Percentiles rank a stretch among this genome's conserved stretches.
Evolutionary conservation across 495 filamentous ascomycete genomes (phyloP).

Genomic region (Aspergillus heteromorphus): DNA sequence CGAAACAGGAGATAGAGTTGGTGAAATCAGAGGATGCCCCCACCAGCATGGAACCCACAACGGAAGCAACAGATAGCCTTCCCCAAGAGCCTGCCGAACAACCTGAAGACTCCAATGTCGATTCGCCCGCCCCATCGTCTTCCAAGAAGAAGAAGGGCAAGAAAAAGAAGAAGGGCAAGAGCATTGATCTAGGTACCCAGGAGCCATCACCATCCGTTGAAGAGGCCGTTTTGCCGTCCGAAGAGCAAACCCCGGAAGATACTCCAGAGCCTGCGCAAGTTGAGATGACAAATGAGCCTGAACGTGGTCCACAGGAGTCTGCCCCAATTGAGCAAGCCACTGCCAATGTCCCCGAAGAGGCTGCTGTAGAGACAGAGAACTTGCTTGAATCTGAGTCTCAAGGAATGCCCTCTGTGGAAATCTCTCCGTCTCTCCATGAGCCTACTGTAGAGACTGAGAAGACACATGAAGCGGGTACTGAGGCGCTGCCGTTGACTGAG

Average conservation of each 20-base stretch:
- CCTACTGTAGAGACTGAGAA: not conserved
- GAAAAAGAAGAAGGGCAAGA: slow-evolving; percentile 31
- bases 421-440: not conserved
- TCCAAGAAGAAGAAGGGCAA: slow-evolving; percentile 32
- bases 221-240: not conserved
- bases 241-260: not conserved
- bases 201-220: slow-evolving; percentile 6
- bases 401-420: not conserved
- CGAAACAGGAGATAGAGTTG: not conserved
- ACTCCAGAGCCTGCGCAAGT: not conserved
- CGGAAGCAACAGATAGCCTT: not conserved
- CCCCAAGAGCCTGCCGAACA: not conserved
- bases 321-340: not conserved
- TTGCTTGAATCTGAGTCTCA: not conserved
- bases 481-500: not conserved
- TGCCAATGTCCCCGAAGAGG: not conserved
- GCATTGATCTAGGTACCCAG: slow-evolving; percentile 12
- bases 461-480: not conserved
- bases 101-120: slow-evolving; percentile 11
- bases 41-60: not conserved
- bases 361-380: not conserved
- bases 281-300: not conserved
- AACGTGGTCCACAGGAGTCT: not conserved
- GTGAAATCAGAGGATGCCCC: not conserved
- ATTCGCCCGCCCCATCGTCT: slow-evolving; percentile 13